Percentiles rank a stretch among this genome's conserved stretches.
These are phyloP conservation scores for Decorospora gaudefroyi DNA, from an alignment of 2,329 filamentous ascomycete genomes.

Conservation along the genomic window DNA sequence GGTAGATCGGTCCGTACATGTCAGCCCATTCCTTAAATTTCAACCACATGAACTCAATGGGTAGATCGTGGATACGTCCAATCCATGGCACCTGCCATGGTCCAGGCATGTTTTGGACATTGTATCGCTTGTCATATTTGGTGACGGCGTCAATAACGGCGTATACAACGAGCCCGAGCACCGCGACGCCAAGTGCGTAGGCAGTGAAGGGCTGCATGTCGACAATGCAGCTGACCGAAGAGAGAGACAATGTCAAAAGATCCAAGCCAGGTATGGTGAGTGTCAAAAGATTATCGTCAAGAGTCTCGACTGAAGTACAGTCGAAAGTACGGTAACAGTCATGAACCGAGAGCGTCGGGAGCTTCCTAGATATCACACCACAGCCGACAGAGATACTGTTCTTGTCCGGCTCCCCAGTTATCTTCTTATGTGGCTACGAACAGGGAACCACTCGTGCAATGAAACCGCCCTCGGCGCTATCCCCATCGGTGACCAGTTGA, in stretches of 20 bases:
- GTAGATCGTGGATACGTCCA: slow-evolving; percentile 45
- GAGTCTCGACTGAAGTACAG: slow-evolving; percentile 1
- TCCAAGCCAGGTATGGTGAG: slow-evolving; percentile 1
- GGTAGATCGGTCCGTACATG: slow-evolving; percentile 44
- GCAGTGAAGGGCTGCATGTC: slow-evolving; percentile 51
- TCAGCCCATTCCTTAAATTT: slow-evolving; percentile 54
- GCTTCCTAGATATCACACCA: slow-evolving; percentile 25
- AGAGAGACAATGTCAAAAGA: not conserved
- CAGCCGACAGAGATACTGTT: slow-evolving; percentile 4
- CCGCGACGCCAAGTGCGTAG: slow-evolving; percentile 44
- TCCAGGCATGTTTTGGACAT: slow-evolving; percentile 47
- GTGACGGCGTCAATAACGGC: slow-evolving; percentile 41
- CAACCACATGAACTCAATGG: slow-evolving; percentile 54
- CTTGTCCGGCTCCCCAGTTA: slow-evolving; percentile 32
- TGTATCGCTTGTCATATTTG: slow-evolving; percentile 47
- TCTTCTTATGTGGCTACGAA: slow-evolving; percentile 12
- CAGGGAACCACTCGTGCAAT: slow-evolving; percentile 11
- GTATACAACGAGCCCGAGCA: slow-evolving; percentile 46
- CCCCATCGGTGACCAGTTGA: slow-evolving; percentile 7
- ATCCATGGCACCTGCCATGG: slow-evolving; percentile 48
- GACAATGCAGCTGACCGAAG: slow-evolving; percentile 3
- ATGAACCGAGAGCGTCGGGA: slow-evolving; percentile 9
- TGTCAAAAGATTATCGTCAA: slow-evolving; percentile 3
- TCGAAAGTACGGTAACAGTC: slow-evolving; percentile 4
- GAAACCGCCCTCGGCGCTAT: slow-evolving; percentile 10